Conservation (phyloP, 139 green algal species). For the Auxenochlorella pyrenoidosa region DNA sequence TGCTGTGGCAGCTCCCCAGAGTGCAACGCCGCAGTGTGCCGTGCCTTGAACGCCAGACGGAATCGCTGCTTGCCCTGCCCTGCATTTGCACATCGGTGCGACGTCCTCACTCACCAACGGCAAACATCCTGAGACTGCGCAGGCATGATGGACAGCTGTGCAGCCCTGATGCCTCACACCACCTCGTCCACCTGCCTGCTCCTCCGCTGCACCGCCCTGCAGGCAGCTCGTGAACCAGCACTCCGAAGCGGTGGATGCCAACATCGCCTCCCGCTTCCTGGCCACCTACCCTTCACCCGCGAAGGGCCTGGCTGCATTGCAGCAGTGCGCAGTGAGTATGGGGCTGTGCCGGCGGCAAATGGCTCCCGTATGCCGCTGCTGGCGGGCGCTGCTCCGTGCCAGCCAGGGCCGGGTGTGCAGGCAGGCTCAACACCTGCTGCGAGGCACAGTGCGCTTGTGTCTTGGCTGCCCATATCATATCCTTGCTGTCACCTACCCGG, state of each 20-base stretch:
- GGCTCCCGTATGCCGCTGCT: no score
- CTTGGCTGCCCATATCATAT: no score
- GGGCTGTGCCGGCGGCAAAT: not conserved
- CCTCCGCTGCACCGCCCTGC: not conserved
- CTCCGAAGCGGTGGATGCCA: not conserved
- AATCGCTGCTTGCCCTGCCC: no score
- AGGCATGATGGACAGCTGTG: no score
- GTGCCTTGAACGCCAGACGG: no score
- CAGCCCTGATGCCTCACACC: no score
- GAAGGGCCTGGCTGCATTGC: constrained; percentile 29
- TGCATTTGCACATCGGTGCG: no score
- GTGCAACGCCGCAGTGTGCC: no score
- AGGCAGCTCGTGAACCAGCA: constrained; percentile 14
- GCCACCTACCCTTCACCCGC: constrained; percentile 8
- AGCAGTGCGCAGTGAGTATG: constrained; percentile 9
- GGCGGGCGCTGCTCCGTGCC: not conserved
- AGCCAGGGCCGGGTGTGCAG: not conserved
- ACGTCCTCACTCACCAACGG: no score
- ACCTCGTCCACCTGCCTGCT: not conserved
- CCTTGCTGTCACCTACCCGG: not conserved
- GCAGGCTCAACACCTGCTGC: not conserved
- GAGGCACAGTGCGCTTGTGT: no score
- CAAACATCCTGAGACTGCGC: no score
- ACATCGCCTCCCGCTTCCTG: constrained; percentile 38
- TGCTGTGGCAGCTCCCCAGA: not conserved